Conservation (phyloP, 192 early-diverging fungal species). For the Entomortierella parvispora region DNA sequence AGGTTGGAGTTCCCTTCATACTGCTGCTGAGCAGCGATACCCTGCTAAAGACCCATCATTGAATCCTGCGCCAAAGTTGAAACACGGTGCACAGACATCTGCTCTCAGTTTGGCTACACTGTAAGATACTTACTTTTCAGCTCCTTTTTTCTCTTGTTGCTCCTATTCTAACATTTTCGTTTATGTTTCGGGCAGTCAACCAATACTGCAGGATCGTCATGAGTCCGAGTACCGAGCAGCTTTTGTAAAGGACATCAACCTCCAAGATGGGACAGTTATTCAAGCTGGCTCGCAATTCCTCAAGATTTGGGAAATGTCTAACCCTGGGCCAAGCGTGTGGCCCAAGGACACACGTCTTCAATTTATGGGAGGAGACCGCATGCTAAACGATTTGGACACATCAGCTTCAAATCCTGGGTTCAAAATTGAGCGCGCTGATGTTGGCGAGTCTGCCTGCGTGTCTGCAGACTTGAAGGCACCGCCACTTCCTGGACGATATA, state of each 20-base stretch:
- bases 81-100: no score
- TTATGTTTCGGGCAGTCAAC: no score
- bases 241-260: slow-evolving; percentile 76
- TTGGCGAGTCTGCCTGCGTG: slow-evolving; percentile 64
- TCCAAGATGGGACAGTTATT: slow-evolving; percentile 70
- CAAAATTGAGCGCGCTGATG: slow-evolving; percentile 57
- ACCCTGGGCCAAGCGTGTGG: slow-evolving; percentile 69
- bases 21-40: not conserved
- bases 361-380: slow-evolving; percentile 64
- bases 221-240: slow-evolving; percentile 18
- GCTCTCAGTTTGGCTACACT: no score
- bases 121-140: not conserved
- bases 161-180: no score
- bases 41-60: not conserved
- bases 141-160: not conserved
- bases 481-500: slow-evolving; percentile 62
- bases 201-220: not conserved
- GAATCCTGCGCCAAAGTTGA: no score
- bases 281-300: slow-evolving; percentile 64
- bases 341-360: slow-evolving; percentile 65
- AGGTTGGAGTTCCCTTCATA: slow-evolving; percentile 12
- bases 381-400: slow-evolving; percentile 52
- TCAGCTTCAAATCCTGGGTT: slow-evolving; percentile 41
- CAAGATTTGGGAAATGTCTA: slow-evolving; percentile 79
- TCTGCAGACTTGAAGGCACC: slow-evolving; percentile 75